Evolutionary conservation across 768 basidiomycete genomes (phyloP).

Genomic region (Paxillus rubicundulus): DNA sequence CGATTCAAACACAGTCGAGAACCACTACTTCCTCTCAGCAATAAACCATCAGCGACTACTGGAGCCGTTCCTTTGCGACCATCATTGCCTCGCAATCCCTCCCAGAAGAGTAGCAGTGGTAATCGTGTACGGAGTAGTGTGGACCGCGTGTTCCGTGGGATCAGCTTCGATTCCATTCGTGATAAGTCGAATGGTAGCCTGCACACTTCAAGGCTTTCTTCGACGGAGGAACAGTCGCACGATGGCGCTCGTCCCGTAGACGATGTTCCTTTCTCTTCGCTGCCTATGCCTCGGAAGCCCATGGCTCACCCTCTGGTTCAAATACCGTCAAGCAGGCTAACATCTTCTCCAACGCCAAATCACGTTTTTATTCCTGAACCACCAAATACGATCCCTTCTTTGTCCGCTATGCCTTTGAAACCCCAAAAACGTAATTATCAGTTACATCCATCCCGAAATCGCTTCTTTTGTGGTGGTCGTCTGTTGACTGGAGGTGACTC

Average conservation of each 20-base stretch:
- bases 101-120: slow-evolving; percentile 7
- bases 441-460: slow-evolving; percentile 68
- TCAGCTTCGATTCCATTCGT: slow-evolving; percentile 50
- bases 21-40: slow-evolving; percentile 58
- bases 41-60: not conserved
- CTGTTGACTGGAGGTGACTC: slow-evolving; percentile 85
- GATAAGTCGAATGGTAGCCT: slow-evolving; percentile 26
- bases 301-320: slow-evolving; percentile 24
- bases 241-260: slow-evolving; percentile 9
- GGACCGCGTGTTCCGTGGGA: slow-evolving; percentile 54
- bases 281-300: slow-evolving; percentile 12
- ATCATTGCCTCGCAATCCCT: slow-evolving; percentile 13
- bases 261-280: slow-evolving; percentile 5
- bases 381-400: slow-evolving; percentile 29
- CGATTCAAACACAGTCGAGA: slow-evolving; percentile 67
- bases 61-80: slow-evolving; percentile 21
- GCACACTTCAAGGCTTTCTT: slow-evolving; percentile 13
- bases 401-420: slow-evolving; percentile 32
- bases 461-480: slow-evolving; percentile 70
- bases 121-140: slow-evolving; percentile 54
- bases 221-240: slow-evolving; percentile 13
- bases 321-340: slow-evolving; percentile 21
- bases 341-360: slow-evolving; percentile 28
- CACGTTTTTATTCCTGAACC: slow-evolving; percentile 31
- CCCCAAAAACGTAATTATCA: slow-evolving; percentile 54